These are phyloP conservation scores for Lodderomyces theae DNA, from an alignment of 1,139 yeast genomes.

Conservation along the genomic window DNA sequence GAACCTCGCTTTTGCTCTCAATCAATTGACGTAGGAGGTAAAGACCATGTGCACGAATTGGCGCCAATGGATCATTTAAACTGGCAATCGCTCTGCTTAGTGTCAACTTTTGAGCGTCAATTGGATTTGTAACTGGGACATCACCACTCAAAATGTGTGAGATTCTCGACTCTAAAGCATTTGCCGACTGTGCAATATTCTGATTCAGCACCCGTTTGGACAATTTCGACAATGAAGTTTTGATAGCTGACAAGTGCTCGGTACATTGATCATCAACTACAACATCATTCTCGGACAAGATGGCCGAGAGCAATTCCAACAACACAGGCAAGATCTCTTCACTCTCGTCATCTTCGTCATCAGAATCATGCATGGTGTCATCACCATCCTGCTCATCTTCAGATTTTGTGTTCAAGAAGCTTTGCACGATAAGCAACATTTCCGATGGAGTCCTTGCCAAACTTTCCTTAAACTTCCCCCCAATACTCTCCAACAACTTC, in stretches of 20 bases:
- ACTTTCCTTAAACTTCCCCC: slow-evolving; percentile 58
- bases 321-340: slow-evolving; percentile 35
- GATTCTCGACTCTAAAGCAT: slow-evolving; percentile 33
- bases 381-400: slow-evolving; percentile 28
- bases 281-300: slow-evolving; percentile 43
- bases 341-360: slow-evolving; percentile 39
- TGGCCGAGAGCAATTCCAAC: slow-evolving; percentile 54
- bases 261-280: slow-evolving; percentile 24
- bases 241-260: slow-evolving; percentile 26
- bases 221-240: slow-evolving; percentile 24
- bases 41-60: slow-evolving; percentile 85
- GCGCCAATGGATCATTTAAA: slow-evolving; percentile 75
- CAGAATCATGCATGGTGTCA: slow-evolving; percentile 41
- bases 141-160: slow-evolving; percentile 27
- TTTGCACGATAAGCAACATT: slow-evolving; percentile 53
- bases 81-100: slow-evolving; percentile 59
- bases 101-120: slow-evolving; percentile 21
- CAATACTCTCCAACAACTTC: slow-evolving; percentile 60
- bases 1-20: slow-evolving; percentile 44
- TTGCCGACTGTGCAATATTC: slow-evolving; percentile 18
- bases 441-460: slow-evolving; percentile 63
- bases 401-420: slow-evolving; percentile 31
- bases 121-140: slow-evolving; percentile 12
- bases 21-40: slow-evolving; percentile 61
- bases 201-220: slow-evolving; percentile 3